Base-by-base conservation (phyloP, 164 flowering plant species). In the Liquidambar formosana region DNA sequence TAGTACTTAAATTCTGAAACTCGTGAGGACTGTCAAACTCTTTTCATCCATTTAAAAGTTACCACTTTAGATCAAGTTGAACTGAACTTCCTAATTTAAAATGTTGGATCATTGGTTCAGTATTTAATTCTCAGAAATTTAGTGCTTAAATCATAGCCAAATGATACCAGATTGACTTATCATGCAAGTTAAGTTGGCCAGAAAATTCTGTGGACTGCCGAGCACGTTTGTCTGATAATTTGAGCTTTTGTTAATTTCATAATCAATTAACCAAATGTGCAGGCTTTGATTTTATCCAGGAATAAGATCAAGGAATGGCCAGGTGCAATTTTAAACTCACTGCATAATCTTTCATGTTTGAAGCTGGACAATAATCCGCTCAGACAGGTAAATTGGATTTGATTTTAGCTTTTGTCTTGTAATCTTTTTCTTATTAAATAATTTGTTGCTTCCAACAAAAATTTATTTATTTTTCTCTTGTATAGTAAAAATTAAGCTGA, bases 281-380 rank as follows among this genome's bases (percentile, higher is more conserved):
- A 91, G 97, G 81, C 78, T 72, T 72, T 93, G 73, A 78, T 95
- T 66, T 82, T 93, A 71, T 88, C 99, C 44, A 80, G 82, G 73
- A 95, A 95, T 79, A 90, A 88, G 81, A 82, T 95, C 56, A 78
- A 79, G 72, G 91, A 85, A 28, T 95, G 99, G 99, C 99, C 99
- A 59, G 76, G 83, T 56, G 82, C 80, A 73, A 75, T 91, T 72
- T 76, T 93, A 48, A 80, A 79, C 68, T 79, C 94, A 48, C 89
- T 95, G 57, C 71, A 83, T 38, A 86, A 78, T 71, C 94, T 95
- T 63, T 58, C 71, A 52, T 89, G 94, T 69, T 81, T 93, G 84
- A 93, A 90, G 85, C 77, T 93, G 78, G 97, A 93, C 80, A 81
- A 82, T 75, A 95, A 95, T 79, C 90, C 78, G 16, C 86, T 95